Base-by-base conservation (phyloP, 306 rosid genomes). In the Morella rubra region DNA sequence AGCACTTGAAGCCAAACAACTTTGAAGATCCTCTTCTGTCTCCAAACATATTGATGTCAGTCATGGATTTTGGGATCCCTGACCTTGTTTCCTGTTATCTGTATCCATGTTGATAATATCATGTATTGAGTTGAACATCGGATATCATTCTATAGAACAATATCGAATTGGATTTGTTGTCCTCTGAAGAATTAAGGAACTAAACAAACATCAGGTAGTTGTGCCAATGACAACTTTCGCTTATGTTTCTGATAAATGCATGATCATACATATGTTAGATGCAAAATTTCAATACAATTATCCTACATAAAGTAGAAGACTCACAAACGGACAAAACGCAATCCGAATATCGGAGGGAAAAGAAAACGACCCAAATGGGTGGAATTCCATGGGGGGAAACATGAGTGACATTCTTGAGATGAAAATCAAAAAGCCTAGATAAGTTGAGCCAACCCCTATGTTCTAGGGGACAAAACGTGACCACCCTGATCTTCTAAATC, bases 1-100 rank as follows among this genome's bases (percentile, higher is more conserved):
- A 74, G 2, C 85, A 75, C 81, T 74, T 77, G 7, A 64, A 66
- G 88, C 85, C 93, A 87, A 90, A 84, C 79, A 53, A 82, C 80
- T 84, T 84, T 83, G 71, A 0, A 54, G 37, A 20, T 72, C 80
- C 81, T 68, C 74, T 75, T 84, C 86, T 77, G 76, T 78, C 65
- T 77, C 71, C 71, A 46, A 44, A 76, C 76, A 59, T 76, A 18
- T 74, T 77, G 68, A 32, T 19, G 55, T 72, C 46, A 79, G 71
- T 68, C 66, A 72, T 32, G 37, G 37, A 32, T 32, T 77, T 79
- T 27, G 85, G 84, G 83, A 86, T 82, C 78, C 74, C 81, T 76
- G 79, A 88, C 78, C 66, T 20, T 22, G 19, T 60, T 70, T 22
- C 60, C 59, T 54, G 27, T 54, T n/a, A 54, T n/a, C 4, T 9